These are phyloP conservation scores for Schizonepeta tenuifolia DNA, from an alignment of 257 asterid genomes.

Conservation along the genomic window DNA sequence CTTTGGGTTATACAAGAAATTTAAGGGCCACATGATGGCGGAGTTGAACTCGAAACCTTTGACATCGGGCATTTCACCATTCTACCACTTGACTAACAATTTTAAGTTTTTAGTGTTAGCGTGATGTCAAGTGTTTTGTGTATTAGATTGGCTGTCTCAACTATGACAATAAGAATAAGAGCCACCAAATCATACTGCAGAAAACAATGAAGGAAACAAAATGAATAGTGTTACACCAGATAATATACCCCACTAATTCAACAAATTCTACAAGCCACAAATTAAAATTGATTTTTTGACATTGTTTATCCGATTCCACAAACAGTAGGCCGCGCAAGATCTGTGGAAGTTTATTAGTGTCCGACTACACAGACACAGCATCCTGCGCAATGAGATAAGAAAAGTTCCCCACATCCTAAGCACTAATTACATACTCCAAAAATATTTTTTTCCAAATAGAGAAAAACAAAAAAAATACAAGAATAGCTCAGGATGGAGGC, in stretches of 20 bases:
- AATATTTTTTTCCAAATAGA: not conserved
- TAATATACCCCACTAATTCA: no score
- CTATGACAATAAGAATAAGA: not conserved
- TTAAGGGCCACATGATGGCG: no score
- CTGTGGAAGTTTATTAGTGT: slow-evolving; percentile 18
- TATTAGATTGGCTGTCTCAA: no score
- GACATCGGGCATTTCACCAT: no score
- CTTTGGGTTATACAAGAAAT: no score
- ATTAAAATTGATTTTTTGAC: no score
- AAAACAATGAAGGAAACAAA: no score
- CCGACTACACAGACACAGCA: not conserved
- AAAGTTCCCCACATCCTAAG: slow-evolving; percentile 28
- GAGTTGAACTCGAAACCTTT: no score
- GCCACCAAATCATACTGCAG: not conserved
- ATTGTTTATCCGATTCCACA: not conserved
- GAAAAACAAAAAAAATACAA: not conserved
- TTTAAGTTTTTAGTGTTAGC: not conserved
- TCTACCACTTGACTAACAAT: no score
- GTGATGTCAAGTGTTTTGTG: not conserved
- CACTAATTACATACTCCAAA: slow-evolving; percentile 42
- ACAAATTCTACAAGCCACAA: not conserved
- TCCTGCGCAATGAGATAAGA: slow-evolving; percentile 1
- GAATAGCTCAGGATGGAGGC: slow-evolving; percentile 19
- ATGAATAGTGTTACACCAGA: no score
- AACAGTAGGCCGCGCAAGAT: not conserved